Evolutionary conservation across 1,284 basidiomycete species (phyloP).

Genomic region (Ceratobasidium sp.): DNA sequence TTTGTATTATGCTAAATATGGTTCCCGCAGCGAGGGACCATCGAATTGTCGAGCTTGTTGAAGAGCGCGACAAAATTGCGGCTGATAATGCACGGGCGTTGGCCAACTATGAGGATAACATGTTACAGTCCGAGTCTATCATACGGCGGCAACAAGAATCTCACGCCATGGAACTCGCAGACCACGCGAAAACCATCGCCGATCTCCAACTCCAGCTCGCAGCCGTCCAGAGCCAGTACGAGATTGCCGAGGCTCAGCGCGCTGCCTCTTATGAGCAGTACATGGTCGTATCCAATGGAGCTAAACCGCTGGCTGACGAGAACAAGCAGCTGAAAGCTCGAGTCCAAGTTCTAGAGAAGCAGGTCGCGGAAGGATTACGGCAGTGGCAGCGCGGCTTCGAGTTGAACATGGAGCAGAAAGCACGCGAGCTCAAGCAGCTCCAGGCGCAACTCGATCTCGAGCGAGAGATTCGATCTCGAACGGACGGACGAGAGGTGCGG

Average conservation of each 20-base stretch:
- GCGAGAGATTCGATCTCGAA: conserved; percentile 19
- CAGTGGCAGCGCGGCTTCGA: conserved; percentile 22
- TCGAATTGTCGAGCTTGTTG: neutral
- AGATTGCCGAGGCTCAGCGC: conserved; percentile 26
- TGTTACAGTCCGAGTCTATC: neutral
- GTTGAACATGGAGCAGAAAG: neutral
- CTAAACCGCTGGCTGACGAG: conserved; percentile 5
- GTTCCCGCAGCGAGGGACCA: neutral
- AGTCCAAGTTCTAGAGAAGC: neutral
- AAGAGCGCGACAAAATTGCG: neutral
- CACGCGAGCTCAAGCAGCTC: conserved; percentile 7
- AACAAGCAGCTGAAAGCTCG: conserved; percentile 1
- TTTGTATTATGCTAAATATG: neutral
- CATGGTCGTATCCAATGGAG: conserved; percentile 4
- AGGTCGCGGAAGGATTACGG: neutral
- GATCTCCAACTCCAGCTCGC: conserved; percentile 9
- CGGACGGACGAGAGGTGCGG: conserved; percentile 7
- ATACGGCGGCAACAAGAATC: neutral
- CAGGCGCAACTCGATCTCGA: conserved; percentile 8
- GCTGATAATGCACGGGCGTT: neutral
- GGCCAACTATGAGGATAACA: neutral
- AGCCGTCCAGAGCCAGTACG: conserved; percentile 13
- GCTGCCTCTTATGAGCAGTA: conserved; percentile 4
- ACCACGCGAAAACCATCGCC: neutral
- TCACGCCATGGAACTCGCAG: neutral